phyloP scores from a whole-genome alignment of 2,329 filamentous ascomycete species.

The Aureobasidium lini region DNA sequence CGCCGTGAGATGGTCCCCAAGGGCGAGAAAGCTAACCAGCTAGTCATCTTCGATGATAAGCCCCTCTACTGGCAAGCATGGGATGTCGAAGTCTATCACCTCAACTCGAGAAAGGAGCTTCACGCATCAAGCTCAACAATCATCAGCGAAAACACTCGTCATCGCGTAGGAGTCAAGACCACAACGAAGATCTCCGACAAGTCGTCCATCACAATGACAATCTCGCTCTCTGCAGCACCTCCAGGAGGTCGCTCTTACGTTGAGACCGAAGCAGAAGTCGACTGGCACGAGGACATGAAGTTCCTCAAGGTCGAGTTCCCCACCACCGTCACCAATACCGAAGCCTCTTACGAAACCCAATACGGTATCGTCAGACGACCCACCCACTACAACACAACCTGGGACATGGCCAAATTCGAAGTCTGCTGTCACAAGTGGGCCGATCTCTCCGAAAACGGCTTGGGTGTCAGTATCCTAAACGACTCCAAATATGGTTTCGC shows the following conservation, averaged over 20 bases:
- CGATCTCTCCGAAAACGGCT: conserved; percentile 78
- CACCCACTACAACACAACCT: conserved; percentile 96
- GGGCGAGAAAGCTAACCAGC: conserved; percentile 73
- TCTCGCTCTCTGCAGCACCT: conserved; percentile 66
- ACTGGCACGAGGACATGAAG: conserved; percentile 95
- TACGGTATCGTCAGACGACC: conserved; percentile 83
- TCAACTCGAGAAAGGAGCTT: conserved; percentile 77
- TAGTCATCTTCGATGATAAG: conserved; percentile 95
- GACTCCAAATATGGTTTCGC: conserved; percentile 96
- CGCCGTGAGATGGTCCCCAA: conserved; percentile 70
- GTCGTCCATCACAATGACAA: conserved; percentile 79
- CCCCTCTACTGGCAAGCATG: conserved; percentile 95
- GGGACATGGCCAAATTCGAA: conserved; percentile 98
- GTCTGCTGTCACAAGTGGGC: conserved; percentile 95
- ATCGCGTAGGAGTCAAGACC: conserved; percentile 74
- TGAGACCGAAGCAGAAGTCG: conserved; percentile 76
- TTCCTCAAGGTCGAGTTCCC: conserved; percentile 99
- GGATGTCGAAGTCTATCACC: conserved; percentile 96
- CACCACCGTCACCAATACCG: conserved; percentile 80
- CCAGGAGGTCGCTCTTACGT: conserved; percentile 54
- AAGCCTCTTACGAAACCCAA: conserved; percentile 92
- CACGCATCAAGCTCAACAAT: conserved; percentile 54
- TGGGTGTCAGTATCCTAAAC: conserved; percentile 88
- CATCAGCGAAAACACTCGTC: conserved; percentile 63
- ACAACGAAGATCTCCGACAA: conserved; percentile 80